Evolutionary conservation across 352 stramenopile species (phyloP).

Genomic region (Globisporangium okanoganense): DNA sequence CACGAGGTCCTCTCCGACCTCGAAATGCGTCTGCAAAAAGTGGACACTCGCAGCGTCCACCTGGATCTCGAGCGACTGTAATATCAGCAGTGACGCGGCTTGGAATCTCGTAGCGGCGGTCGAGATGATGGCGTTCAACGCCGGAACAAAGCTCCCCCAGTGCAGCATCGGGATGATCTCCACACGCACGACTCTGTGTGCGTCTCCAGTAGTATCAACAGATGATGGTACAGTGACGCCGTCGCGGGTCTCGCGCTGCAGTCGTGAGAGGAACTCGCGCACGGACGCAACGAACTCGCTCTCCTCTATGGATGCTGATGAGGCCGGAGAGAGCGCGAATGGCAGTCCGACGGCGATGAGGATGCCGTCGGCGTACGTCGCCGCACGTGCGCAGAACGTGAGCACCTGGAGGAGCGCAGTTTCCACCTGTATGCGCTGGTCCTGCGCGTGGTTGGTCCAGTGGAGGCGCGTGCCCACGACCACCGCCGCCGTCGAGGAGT

Average conservation of each 20-base stretch:
- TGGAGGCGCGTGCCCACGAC: constrained; percentile 65
- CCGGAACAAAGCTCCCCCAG: constrained; percentile 95
- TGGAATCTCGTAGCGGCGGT: constrained; percentile 66
- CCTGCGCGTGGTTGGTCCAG: constrained; percentile 61
- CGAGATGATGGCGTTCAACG: constrained; percentile 90
- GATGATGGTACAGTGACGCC: not conserved
- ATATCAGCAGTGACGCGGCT: constrained; percentile 51
- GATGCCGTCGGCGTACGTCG: constrained; percentile 43
- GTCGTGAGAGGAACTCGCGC: constrained; percentile 28
- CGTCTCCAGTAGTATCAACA: not conserved
- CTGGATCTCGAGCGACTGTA: constrained; percentile 91
- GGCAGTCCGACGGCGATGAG: constrained; percentile 57
- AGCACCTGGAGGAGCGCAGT: constrained; percentile 43
- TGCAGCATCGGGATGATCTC: constrained; percentile 89
- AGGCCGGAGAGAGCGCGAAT: constrained; percentile 3
- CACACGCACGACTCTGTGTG: constrained; percentile 21
- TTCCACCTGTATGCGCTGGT: constrained; percentile 36
- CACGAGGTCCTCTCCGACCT: constrained; percentile 77
- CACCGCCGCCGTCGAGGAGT: constrained; percentile 4
- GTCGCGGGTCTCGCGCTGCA: constrained; percentile 24
- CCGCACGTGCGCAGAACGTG: constrained; percentile 44
- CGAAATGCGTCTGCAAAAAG: constrained; percentile 61
- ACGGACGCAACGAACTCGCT: constrained; percentile 39
- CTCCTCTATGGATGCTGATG: not conserved
- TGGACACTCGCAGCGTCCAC: constrained; percentile 49